Evolutionary conservation across 495 filamentous ascomycete genomes (phyloP), one percentile per base, ranked within the genome.

Genomic region (Annulohypoxylon stygium): DNA sequence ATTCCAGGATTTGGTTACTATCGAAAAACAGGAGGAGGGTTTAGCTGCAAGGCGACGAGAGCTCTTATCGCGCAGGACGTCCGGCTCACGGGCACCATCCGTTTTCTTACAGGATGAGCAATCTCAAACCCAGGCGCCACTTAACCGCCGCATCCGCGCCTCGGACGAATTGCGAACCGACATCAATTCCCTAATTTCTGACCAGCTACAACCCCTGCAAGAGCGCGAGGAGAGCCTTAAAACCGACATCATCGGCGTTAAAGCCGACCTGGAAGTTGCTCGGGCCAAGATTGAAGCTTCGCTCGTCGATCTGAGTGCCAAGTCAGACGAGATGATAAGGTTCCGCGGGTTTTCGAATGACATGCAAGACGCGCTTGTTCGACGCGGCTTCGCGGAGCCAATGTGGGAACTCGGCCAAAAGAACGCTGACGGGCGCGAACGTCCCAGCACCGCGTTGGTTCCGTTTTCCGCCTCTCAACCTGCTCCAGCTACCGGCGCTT

Each of bases 351-450:
- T 57, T 4, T 37, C 53, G 9, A 57, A 37, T 33, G 53, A 57
- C 8, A 33, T 57, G 5, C 53, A 57, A 9, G 53, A 57, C 4
- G 53, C 53, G 14, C 53, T 57, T 7, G 23, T 57, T n/a, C 53
- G 53, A 12, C 53, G 53, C 30, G 53, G 53, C 33, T 57, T 57
- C 33, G 53, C 53, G 2, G 53, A 57, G 8, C 53, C 53, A 4
- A 57, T 20, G 53, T 57, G 53, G 53, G 53, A 57, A 37, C 36
- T 57, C 14, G 33, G 53, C 6, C 53, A 37, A 33, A 57, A 57
- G 53, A 33, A 36, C 20, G 8, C 25, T 4, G 53, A 57, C 53
- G n/a, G 53, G 6, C 53, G 53, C 53, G 53, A 36, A 18, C 30
- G 33, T 54, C 25, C 25, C 1, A 8, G 30, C 33, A 20, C 30